These are phyloP conservation scores for Ceratopteris richardii DNA, from an alignment of 75 land plant genomes.

Conservation along the genomic window DNA sequence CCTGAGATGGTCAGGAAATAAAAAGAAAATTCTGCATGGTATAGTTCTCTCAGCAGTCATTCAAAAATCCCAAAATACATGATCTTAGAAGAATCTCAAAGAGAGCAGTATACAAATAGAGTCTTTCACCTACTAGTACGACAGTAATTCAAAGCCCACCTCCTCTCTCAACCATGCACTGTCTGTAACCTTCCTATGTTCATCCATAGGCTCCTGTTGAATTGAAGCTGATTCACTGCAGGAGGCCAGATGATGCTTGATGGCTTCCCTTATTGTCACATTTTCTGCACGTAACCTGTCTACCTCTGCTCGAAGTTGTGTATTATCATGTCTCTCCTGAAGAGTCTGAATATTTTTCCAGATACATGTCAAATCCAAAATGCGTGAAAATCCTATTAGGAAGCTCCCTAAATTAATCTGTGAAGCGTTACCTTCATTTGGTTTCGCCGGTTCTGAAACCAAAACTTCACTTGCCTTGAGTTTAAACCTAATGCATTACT, in stretches of 20 bases:
- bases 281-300: slow-evolving; percentile 18
- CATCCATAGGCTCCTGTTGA: slow-evolving; percentile 6
- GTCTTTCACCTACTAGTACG: no score
- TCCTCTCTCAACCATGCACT: slow-evolving; percentile 11
- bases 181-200: slow-evolving; percentile 11
- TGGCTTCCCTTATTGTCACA: slow-evolving; percentile 11
- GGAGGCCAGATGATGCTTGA: slow-evolving; percentile 15
- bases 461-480: slow-evolving; percentile 15
- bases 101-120: no score
- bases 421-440: slow-evolving; percentile 10
- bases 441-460: slow-evolving; percentile 17
- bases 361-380: not conserved
- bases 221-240: slow-evolving; percentile 7
- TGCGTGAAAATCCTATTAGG: not conserved
- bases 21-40: no score
- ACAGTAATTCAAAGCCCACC: not conserved
- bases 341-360: slow-evolving; percentile 15
- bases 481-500: slow-evolving; percentile 10
- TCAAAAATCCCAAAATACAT: no score
- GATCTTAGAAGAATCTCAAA: no score
- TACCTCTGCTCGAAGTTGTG: slow-evolving; percentile 10
- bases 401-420: not conserved
- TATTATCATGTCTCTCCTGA: slow-evolving; percentile 12
- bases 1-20: no score
- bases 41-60: no score